phyloP scores from a whole-genome alignment of 345 rosid genomes.

The Salix arbutifolia region DNA sequence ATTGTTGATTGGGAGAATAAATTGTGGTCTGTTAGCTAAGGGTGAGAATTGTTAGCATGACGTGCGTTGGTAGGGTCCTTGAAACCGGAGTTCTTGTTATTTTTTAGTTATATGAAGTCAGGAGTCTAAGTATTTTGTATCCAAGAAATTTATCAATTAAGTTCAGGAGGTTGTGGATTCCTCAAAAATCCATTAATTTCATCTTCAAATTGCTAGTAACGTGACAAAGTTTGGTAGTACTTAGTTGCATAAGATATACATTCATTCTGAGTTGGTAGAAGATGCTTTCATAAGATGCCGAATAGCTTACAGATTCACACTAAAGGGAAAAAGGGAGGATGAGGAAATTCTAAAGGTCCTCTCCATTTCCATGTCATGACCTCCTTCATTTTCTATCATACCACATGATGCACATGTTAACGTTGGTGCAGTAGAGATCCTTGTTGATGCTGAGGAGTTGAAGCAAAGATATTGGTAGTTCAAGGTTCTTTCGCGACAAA shows the following conservation, averaged over 20 bases:
- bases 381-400: background rate
- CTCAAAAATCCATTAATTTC: no score
- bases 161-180: no score
- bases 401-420: background rate
- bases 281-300: background rate
- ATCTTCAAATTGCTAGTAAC: no score
- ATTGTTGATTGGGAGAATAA: no score
- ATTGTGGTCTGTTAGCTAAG: no score
- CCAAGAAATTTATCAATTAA: no score
- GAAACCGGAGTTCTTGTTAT: no score
- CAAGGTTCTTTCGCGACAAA: slow-evolving; percentile 1
- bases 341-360: background rate
- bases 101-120: no score
- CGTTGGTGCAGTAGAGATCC: background rate
- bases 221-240: background rate
- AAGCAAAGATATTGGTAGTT: background rate
- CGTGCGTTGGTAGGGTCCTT: no score
- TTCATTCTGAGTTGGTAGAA: background rate
- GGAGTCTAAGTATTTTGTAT: no score
- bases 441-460: background rate
- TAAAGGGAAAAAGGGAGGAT: background rate
- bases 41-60: no score
- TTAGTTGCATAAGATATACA: background rate
- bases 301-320: background rate
- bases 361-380: background rate